Evolutionary conservation across 805 yeast species (phyloP), one percentile per base, ranked within the genome.

Genomic region (Wickerhamomyces ciferrii): DNA sequence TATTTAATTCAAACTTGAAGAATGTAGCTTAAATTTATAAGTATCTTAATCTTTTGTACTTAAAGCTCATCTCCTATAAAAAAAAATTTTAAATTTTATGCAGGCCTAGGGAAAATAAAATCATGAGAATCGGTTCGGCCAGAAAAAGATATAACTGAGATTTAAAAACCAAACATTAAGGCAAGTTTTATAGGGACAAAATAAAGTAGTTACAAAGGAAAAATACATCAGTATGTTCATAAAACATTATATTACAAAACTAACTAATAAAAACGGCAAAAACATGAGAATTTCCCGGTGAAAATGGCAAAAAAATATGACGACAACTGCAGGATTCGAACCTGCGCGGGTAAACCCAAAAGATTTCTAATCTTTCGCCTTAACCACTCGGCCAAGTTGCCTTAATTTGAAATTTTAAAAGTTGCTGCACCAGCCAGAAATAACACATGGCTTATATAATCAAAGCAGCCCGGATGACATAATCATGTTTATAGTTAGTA

Each of bases 301-400:
- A n/a, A n/a, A n/a, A n/a, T n/a, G n/a, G n/a, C n/a, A 59, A 39
- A 50, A 67, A 67, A 66, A 69, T 63, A 65, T 64, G 61, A 53
- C 83, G 83, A 78, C 83, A 78, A 74, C 83, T 75, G 82, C 84
- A 79, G 84, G 84, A 78, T 65, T 79, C 81, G 84, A 79, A 78
- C 77, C 78, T 73, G 76, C 74, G 78, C 78, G 77, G 77, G 76
- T 69, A 72, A 71, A 72, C 77, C 78, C 78, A 74, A 74, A 72
- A 72, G 78, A 73, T 74, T 70, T 70, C 76, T 71, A 72, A 73
- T 76, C 81, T 75, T 74, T 74, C 80, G 79, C 81, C 80, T 75
- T 76, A 75, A 75, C 80, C 81, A 71, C 81, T 76, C 80, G 81
- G 81, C 79, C 80, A 76, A 69, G 68, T 62, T 67, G 72, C 70